Conservation (phyloP, 768 basidiomycete species). For the Suillus americanus region DNA sequence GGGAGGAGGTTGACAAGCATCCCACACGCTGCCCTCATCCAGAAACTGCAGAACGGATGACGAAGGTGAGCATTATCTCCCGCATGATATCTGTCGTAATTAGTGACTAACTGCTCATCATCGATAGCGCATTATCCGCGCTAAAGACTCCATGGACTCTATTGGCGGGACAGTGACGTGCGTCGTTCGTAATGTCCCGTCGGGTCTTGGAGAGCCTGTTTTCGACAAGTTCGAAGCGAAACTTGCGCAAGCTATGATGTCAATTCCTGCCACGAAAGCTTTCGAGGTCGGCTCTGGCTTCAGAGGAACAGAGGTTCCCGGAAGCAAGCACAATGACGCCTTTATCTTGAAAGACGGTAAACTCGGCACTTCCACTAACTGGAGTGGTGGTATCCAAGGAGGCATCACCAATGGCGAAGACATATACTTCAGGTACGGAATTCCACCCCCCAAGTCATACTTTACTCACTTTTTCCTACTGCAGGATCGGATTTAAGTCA, state of each 20-base stretch:
- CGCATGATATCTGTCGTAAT: conserved; percentile 36
- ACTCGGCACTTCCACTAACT: conserved; percentile 86
- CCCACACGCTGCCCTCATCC: conserved; percentile 87
- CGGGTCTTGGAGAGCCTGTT: conserved; percentile 93
- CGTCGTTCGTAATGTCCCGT: conserved; percentile 86
- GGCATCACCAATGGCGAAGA: conserved; percentile 98
- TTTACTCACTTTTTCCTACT: conserved; percentile 12
- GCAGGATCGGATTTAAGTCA: conserved; percentile 93
- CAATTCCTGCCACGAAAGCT: conserved; percentile 96
- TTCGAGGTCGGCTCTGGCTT: conserved; percentile 99
- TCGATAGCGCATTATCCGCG: conserved; percentile 83
- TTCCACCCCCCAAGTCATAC: not conserved
- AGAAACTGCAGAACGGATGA: conserved; percentile 90
- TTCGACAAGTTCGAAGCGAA: conserved; percentile 98
- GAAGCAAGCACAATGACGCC: conserved; percentile 90
- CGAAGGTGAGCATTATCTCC: conserved; percentile 52
- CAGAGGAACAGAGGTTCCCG: conserved; percentile 90
- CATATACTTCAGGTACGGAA: conserved; percentile 88
- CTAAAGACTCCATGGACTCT: conserved; percentile 88
- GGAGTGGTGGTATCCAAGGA: conserved; percentile 97
- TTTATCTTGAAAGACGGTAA: conserved; percentile 72
- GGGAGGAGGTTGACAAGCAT: conserved; percentile 87
- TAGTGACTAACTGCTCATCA: conserved; percentile 12
- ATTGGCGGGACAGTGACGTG: conserved; percentile 99
- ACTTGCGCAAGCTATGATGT: conserved; percentile 97